Base-by-base conservation (phyloP, 2,329 filamentous ascomycete genomes). In the Epichloe typhina region DNA sequence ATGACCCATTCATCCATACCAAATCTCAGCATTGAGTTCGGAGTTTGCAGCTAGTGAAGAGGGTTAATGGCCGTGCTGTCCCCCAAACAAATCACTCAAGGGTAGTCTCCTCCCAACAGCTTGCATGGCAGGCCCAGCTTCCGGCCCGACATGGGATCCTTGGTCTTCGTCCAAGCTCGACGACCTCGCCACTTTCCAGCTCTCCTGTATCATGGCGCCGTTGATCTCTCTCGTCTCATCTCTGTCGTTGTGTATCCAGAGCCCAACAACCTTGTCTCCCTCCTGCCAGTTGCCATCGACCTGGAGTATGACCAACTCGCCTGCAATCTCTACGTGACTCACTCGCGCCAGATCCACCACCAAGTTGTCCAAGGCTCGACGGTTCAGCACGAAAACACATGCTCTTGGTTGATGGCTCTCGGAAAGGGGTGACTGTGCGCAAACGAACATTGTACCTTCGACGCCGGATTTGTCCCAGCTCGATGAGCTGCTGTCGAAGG, bases 401-500 rank as follows among this genome's bases (percentile, higher is more conserved):
- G 72, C 70, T 15, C 71, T 63, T 37, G 71, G 64, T 9, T 59
- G 57, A 46, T 70, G 61, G 19, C 40, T 59, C 3, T 65, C 62
- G 3, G 64, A 58, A 59, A 71, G 54, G 55, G 68, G 74, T 57
- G 68, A 65, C 62, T 79, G 75, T 56, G 85, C 77, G 72, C 87
- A 94, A 49, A 97, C 79, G 65, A 97, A 98, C 56, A 97, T 72
- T 12, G 88, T 86, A 39, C 93, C 93, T 67, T 95, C 90, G 11
- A 90, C 77, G 51, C 83, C 86, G 44, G 79, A 79, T 72, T 94
- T 95, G 63, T 93, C 86, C 93, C 93, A 97, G 53, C 73, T 69
- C 49, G 77, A 72, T 3, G 80, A 75, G 4, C 74, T 68, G 45
- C 79, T 73, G 54, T 76, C 79, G 70, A 94, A 93, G 46, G 77